Evolutionary conservation across 2,329 filamentous ascomycete species (phyloP), one percentile per base, ranked within the genome.

Genomic region (Exophiala spinifera): DNA sequence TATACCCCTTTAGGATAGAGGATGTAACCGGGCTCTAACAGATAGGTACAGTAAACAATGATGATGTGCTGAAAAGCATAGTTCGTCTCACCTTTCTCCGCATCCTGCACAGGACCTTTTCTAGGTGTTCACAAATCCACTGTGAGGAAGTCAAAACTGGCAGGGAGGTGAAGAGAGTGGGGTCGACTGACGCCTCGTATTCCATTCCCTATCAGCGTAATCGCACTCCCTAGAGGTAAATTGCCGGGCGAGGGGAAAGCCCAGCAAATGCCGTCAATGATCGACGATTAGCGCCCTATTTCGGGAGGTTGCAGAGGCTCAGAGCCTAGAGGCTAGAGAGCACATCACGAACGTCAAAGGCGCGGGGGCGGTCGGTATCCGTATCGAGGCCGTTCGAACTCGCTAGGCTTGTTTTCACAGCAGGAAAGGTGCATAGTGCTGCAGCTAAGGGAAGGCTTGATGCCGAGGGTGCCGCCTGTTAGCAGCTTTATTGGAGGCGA

Each of bases 201-300:
- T 19, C 14, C 2, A 7, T 46, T 46, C 13, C 40, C 40, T 6
- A 23, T 2, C 17, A 6, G 36, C 36, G n/a, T 5, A 39, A 21
- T 25, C n/a, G 23, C 42, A 44, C 2, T 44, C n/a, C n/a, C 20
- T 21, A 11, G 42, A 44, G 8, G n/a, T 23, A 5, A 25, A 44
- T 8, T 14, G 6, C 10, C 23, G 19, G n/a, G 42, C 11, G 20
- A 21, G 20, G 23, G 23, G 42, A 15, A 23, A 2, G 10, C 14
- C 20, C 42, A 44, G 6, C 28, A 44, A 28, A 44, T 25, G 43
- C 31, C 23, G 20, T 46, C 45, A 39, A 52, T 58, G 56, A 58
- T 58, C 56, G 51, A 58, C 56, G 21, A 33, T 51, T 58, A 58
- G 56, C 56, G 56, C 42, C 49, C 40, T 33, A 19, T 31, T 51